These are phyloP conservation scores for Hyaloscypha bicolor DNA, from an alignment of 495 filamentous ascomycete species.

Conservation along the genomic window DNA sequence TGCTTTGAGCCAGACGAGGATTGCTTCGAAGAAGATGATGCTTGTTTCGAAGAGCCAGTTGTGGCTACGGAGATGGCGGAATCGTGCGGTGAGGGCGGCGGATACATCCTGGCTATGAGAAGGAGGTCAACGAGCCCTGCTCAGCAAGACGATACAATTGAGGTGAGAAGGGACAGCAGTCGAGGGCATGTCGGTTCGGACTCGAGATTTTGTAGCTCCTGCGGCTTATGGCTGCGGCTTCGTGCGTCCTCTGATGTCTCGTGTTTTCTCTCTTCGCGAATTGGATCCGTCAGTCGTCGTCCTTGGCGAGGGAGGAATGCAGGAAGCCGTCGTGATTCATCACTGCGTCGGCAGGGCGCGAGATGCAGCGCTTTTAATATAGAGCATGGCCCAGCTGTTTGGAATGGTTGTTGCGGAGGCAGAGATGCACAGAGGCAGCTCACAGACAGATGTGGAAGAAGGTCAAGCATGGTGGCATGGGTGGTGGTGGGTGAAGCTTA, in stretches of 20 bases:
- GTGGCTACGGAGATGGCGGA: conserved; percentile 20
- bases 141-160: background rate
- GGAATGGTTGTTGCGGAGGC: background rate
- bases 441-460: background rate
- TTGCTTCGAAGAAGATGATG: background rate
- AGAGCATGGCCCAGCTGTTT: background rate
- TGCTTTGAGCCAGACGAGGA: too few relatives aligned
- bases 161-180: background rate
- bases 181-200: background rate
- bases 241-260: background rate
- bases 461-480: background rate
- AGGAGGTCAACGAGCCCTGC: background rate
- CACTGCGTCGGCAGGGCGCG: background rate
- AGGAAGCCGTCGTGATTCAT: background rate
- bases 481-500: background rate
- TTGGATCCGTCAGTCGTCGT: background rate
- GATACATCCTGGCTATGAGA: conserved; percentile 3
- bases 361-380: background rate
- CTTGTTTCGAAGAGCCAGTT: background rate
- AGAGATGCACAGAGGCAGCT: background rate
- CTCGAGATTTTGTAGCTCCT: background rate
- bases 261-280: background rate
- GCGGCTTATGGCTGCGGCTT: background rate
- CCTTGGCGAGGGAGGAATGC: background rate
- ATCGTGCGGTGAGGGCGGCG: conserved; percentile 20